These are phyloP conservation scores for Brasenia schreberi DNA, from an alignment of 164 flowering plant species.

Conservation along the genomic window DNA sequence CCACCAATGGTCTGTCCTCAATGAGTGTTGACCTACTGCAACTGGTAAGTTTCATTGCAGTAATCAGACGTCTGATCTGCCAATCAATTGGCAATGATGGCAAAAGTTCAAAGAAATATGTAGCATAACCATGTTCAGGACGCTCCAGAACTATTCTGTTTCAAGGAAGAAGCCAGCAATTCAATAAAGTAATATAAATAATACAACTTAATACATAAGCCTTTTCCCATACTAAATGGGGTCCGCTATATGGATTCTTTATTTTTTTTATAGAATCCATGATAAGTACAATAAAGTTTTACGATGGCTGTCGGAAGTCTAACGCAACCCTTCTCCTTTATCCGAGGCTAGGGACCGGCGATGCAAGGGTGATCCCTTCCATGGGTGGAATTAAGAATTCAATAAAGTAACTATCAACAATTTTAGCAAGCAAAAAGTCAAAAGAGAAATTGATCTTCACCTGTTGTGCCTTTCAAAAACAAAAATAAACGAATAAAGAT, in stretches of 20 bases:
- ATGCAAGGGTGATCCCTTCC: too few species aligned
- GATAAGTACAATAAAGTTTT: too few species aligned
- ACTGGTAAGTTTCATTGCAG: constrained; percentile 64
- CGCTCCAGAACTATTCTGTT: constrained; percentile 90
- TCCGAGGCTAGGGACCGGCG: too few species aligned
- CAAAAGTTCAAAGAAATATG: constrained; percentile 83
- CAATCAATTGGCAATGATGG: constrained; percentile 50
- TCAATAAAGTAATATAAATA: background rate
- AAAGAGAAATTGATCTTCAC: constrained; percentile 15
- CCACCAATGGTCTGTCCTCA: constrained; percentile 71
- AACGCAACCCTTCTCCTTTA: too few species aligned
- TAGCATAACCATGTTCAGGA: constrained; percentile 98
- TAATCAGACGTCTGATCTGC: constrained; percentile 80
- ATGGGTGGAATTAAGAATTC: too few species aligned
- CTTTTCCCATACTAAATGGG: too few species aligned
- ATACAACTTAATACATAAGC: too few species aligned
- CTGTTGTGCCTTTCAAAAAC: constrained; percentile 88
- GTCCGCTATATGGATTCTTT: too few species aligned
- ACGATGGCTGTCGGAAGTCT: too few species aligned
- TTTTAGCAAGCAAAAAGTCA: background rate
- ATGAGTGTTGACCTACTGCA: constrained; percentile 54
- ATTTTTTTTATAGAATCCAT: too few species aligned
- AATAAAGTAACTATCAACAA: too few species aligned
- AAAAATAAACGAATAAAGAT: constrained; percentile 83
- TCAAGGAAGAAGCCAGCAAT: constrained; percentile 2